Conservation (phyloP, 208 protist species). For the Acanthamoeba castellanii region DNA sequence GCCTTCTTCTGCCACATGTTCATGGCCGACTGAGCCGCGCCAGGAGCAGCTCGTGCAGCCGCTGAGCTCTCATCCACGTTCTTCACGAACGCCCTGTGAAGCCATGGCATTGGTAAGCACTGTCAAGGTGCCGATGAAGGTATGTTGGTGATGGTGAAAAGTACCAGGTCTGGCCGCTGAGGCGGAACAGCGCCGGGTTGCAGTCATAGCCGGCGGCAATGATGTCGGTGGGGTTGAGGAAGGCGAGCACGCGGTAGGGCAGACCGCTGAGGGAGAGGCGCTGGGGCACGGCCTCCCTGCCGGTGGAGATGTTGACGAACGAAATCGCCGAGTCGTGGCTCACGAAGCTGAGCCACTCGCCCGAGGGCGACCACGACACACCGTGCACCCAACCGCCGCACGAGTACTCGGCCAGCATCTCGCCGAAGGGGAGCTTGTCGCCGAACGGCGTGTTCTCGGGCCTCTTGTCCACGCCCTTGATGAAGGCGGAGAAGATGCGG, state of each 20-base stretch:
- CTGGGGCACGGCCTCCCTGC: constrained; percentile 63
- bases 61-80: constrained; percentile 56
- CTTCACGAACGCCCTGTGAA: constrained; percentile 76
- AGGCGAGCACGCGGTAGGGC: constrained; percentile 83
- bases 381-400: constrained; percentile 89
- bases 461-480: constrained; percentile 90
- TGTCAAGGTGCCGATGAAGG: background rate
- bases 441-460: constrained; percentile 74
- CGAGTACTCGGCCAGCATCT: constrained; percentile 85
- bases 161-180: constrained; percentile 74
- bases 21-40: constrained; percentile 74
- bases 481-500: constrained; percentile 89
- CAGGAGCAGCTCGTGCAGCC: background rate
- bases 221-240: constrained; percentile 77
- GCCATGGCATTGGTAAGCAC: background rate
- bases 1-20: constrained; percentile 88
- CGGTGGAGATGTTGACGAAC: constrained; percentile 80
- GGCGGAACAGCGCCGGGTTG: constrained; percentile 79
- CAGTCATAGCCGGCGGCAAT: constrained; percentile 89
- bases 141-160: background rate
- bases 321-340: constrained; percentile 85
- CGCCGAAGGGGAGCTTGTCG: constrained; percentile 86
- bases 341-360: constrained; percentile 87
- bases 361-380: constrained; percentile 89
- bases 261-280: constrained; percentile 76